Percentiles rank a stretch among this genome's conserved stretches.
Evolutionary conservation across 129 eudicot species (phyloP).

Genomic region (Artemisia tridentata): DNA sequence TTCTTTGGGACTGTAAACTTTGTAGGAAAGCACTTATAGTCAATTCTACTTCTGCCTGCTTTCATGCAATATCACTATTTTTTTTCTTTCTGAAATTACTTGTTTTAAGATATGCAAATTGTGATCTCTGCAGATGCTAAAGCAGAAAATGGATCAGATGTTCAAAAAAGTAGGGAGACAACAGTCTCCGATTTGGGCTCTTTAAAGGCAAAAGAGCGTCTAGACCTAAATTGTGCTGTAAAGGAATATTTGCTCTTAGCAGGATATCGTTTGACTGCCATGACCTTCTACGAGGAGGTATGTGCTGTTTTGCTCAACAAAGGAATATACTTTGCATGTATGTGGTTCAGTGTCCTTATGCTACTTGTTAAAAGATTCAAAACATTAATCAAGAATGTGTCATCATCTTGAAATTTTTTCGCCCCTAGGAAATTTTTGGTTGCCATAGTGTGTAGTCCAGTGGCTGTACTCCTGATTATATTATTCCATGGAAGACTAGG

Average conservation of each 20-base stretch:
- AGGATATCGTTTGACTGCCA: constrained; percentile 97
- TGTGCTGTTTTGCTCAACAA: constrained; percentile 9
- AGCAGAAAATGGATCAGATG: constrained; percentile 38
- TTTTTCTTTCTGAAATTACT: constrained; percentile 18
- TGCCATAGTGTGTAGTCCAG: neutral
- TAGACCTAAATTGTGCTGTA: constrained; percentile 92
- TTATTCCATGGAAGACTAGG: no score
- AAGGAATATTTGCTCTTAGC: constrained; percentile 92
- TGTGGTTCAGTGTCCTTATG: constrained; percentile 15
- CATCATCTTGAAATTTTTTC: neutral
- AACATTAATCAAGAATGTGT: constrained; percentile 8
- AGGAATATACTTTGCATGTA: constrained; percentile 3
- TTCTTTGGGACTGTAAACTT: neutral
- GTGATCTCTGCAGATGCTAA: constrained; percentile 52
- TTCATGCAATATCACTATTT: constrained; percentile 14
- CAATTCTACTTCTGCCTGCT: neutral
- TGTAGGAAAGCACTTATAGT: constrained; percentile 12
- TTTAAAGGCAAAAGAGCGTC: constrained; percentile 80
- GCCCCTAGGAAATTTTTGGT: neutral
- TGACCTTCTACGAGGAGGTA: constrained; percentile 99
- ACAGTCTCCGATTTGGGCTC: constrained; percentile 81
- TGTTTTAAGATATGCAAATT: constrained; percentile 20
- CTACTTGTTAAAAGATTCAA: constrained; percentile 4
- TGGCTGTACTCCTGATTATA: neutral
- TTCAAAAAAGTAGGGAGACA: constrained; percentile 49